These are phyloP conservation scores for Aspergillus sp. DNA, from an alignment of 2,329 filamentous ascomycete species.

Conservation along the genomic window DNA sequence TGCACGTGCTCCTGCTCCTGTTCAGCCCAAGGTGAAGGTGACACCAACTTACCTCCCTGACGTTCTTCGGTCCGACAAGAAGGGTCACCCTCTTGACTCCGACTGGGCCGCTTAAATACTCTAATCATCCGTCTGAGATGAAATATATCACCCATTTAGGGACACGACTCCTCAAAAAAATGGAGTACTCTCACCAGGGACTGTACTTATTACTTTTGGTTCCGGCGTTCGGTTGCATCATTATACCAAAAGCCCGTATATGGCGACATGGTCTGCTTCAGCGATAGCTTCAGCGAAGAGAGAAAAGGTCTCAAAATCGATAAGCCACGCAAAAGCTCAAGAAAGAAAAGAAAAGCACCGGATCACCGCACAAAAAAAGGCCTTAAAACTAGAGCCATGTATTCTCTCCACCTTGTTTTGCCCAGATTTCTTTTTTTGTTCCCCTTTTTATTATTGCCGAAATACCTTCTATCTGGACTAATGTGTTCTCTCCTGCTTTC, in stretches of 20 bases:
- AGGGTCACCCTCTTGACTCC: constrained; percentile 46
- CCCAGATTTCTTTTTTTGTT: constrained; percentile 8
- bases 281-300: constrained; percentile 15
- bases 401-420: constrained; percentile 13
- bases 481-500: constrained; percentile 5
- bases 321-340: constrained; percentile 5
- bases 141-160: neutral
- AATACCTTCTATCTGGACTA: neutral
- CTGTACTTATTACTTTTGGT: constrained; percentile 35
- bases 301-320: constrained; percentile 1
- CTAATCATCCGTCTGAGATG: constrained; percentile 1
- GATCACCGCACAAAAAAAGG: constrained; percentile 12
- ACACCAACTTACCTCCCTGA: constrained; percentile 36
- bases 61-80: constrained; percentile 31
- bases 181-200: constrained; percentile 17
- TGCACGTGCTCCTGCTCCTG: constrained; percentile 24
- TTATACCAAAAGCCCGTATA: constrained; percentile 26
- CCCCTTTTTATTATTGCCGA: neutral
- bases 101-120: constrained; percentile 42
- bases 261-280: constrained; percentile 20
- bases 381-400: constrained; percentile 14
- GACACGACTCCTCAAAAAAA: neutral
- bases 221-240: constrained; percentile 34
- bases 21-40: constrained; percentile 36
- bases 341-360: constrained; percentile 4